These are phyloP conservation scores for Penicillium vulpinum DNA, from an alignment of 2,329 filamentous ascomycete species.

Conservation along the genomic window DNA sequence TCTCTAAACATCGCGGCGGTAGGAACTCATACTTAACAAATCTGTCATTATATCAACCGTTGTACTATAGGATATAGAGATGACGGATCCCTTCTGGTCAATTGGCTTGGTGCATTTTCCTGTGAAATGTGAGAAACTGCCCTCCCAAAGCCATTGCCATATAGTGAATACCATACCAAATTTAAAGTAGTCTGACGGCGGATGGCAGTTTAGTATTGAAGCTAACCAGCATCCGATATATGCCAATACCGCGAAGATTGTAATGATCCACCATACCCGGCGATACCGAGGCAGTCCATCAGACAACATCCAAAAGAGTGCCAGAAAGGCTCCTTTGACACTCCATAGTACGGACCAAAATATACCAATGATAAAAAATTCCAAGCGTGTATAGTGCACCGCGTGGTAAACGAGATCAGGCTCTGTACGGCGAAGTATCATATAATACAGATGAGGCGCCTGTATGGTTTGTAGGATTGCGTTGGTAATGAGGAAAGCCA, in stretches of 20 bases:
- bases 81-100: slow-evolving; percentile 17
- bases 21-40: slow-evolving; percentile 21
- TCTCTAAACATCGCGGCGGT: too few species aligned
- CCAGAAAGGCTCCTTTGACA: slow-evolving; percentile 23
- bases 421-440: slow-evolving; percentile 4
- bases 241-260: slow-evolving; percentile 7
- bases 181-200: slow-evolving; percentile 18
- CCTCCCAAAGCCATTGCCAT: neutral
- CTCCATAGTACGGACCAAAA: slow-evolving; percentile 25
- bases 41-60: slow-evolving; percentile 25
- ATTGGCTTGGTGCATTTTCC: slow-evolving; percentile 17
- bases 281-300: slow-evolving; percentile 18
- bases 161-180: slow-evolving; percentile 3
- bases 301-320: slow-evolving; percentile 21
- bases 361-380: slow-evolving; percentile 21
- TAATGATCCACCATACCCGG: slow-evolving; percentile 14
- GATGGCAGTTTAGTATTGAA: slow-evolving; percentile 20
- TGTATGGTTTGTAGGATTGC: slow-evolving; percentile 21
- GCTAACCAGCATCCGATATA: slow-evolving; percentile 22
- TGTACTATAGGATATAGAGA: slow-evolving; percentile 24
- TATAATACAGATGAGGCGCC: slow-evolving; percentile 22
- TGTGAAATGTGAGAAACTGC: neutral
- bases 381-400: slow-evolving; percentile 12
- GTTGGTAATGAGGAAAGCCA: slow-evolving; percentile 19
- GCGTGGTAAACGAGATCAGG: slow-evolving; percentile 16